Evolutionary conservation across 352 stramenopile genomes (phyloP), one percentile per base, ranked within the genome.

Genomic region (Discostella stelligera): DNA sequence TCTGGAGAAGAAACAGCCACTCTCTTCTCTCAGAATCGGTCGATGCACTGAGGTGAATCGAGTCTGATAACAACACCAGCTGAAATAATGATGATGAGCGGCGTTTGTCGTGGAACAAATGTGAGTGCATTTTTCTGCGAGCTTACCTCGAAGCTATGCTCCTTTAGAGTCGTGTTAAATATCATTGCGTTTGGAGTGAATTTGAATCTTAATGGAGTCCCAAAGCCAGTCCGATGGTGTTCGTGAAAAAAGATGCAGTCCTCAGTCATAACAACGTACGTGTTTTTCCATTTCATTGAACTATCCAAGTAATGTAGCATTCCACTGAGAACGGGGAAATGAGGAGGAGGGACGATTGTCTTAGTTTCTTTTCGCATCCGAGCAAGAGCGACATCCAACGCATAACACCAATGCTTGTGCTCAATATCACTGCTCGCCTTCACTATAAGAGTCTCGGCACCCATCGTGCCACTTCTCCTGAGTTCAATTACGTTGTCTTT

Each of bases 21-120:
- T 75, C 72, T 20, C 41, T 37, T 64, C 55, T 74, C 30, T 70
- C 65, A 6, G 14, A 30, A 21, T 75, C 66, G 13, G 66, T 61
- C 10, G 50, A 48, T 39, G 65, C 66, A 63, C 44, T 67, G 0
- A 80, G 55, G 52, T 80, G 72, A 53, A 80, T 48, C 2, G 72
- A 71, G 10, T 80, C 72, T 3, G 72, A 80, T 48, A 80, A 80
- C 21, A 80, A 52, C 18, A 80, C 72, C 14, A 80, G 32, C 54
- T 80, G 44, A n/a, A n/a, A n/a, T n/a, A n/a, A n/a, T n/a, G n/a
- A n/a, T n/a, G n/a, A n/a, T n/a, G n/a, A n/a, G n/a, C n/a, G n/a
- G n/a, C 18, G 44, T 10, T 56, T 58, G 20, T n/a, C n/a, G 41
- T 44, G 11, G 37, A 14, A 44, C 4, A 14, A 44, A 58, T 59